A percentile compares a stretch with the other conserved stretches of the same genome.
These are phyloP conservation scores for Penicillium nucicola DNA, from an alignment of 495 filamentous ascomycete genomes.

Conservation along the genomic window DNA sequence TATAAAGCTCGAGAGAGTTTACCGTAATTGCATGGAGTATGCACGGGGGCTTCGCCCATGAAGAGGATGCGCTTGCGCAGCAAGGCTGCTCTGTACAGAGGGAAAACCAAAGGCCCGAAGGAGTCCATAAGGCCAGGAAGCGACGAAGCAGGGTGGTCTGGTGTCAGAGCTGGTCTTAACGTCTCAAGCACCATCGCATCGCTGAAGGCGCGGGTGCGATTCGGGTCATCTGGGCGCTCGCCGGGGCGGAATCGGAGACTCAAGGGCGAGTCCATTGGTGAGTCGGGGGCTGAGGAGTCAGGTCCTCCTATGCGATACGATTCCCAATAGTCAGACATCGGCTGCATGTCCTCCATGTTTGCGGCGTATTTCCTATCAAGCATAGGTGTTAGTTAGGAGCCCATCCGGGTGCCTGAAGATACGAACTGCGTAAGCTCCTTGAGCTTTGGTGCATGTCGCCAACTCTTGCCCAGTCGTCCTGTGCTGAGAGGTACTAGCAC, in stretches of 20 bases:
- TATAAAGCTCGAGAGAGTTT: conserved; percentile 12
- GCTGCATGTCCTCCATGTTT: conserved; percentile 46
- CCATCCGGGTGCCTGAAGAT: not conserved
- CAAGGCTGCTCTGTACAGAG: conserved; percentile 84
- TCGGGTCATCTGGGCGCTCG: conserved; percentile 30
- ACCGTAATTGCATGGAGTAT: conserved; percentile 86
- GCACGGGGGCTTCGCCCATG: conserved; percentile 78
- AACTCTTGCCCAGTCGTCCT: conserved; percentile 82
- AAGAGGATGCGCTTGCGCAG: conserved; percentile 85
- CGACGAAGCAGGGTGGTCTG: conserved; percentile 82
- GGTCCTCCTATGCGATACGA: conserved; percentile 54
- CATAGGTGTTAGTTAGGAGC: conserved; percentile 6
- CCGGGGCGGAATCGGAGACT: conserved; percentile 44
- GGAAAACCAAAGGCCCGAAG: conserved; percentile 89
- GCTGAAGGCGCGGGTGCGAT: conserved; percentile 37
- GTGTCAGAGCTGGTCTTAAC: conserved; percentile 66
- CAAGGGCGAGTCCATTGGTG: conserved; percentile 53
- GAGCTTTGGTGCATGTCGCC: conserved; percentile 78
- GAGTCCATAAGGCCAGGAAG: conserved; percentile 70
- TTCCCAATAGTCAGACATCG: conserved; percentile 80
- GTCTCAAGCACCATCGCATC: conserved; percentile 55
- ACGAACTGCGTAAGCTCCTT: conserved; percentile 70
- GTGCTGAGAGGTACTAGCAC: conserved; percentile 82
- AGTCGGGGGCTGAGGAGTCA: conserved; percentile 35
- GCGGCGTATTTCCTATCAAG: conserved; percentile 31